Percentiles rank a stretch among this genome's conserved stretches.
Evolutionary conservation across 2,329 filamentous ascomycete genomes (phyloP).

Genomic region (Xylaria sp.): DNA sequence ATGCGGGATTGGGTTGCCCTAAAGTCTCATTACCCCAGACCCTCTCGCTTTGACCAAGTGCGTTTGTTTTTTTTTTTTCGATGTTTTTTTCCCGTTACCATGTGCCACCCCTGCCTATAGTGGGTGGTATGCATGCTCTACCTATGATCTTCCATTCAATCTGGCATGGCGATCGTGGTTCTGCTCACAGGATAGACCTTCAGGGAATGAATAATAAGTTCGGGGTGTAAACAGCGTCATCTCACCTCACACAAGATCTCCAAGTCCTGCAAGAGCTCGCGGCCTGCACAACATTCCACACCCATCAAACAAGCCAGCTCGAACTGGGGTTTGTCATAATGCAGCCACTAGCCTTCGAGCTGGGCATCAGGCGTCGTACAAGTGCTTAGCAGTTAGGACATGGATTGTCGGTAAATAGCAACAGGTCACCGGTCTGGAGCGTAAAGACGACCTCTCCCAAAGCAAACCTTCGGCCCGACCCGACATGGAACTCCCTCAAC

Average conservation of each 20-base stretch:
- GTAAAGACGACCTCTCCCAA: conserved; percentile 14
- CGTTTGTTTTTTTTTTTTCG: conserved; percentile 39
- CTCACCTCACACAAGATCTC: conserved; percentile 65
- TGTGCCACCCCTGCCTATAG: conserved; percentile 48
- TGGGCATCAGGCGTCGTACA: conserved; percentile 40
- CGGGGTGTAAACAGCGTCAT: conserved; percentile 52
- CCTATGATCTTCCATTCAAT: conserved; percentile 36
- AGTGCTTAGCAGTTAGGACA: conserved; percentile 37
- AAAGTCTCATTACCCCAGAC: conserved; percentile 33
- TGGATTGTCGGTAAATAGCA: conserved; percentile 26
- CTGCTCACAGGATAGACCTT: conserved; percentile 26
- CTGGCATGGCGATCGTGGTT: conserved; percentile 37
- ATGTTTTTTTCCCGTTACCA: conserved; percentile 46
- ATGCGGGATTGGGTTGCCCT: conserved; percentile 11
- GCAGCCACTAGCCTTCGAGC: conserved; percentile 7
- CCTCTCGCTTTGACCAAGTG: conserved; percentile 32
- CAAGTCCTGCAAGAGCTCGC: conserved; percentile 49
- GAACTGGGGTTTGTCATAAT: conserved; percentile 21
- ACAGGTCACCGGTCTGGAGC: conserved; percentile 32
- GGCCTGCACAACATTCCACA: conserved; percentile 48
- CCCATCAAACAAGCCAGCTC: conserved; percentile 34
- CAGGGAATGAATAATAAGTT: conserved; percentile 25
- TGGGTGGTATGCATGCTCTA: conserved; percentile 44
- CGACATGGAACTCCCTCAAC: conserved; percentile 23
- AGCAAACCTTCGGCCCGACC: conserved; percentile 32